Evolutionary conservation across 225 moss, liverwort and hornwort genomes (phyloP).

Genomic region (Straminergon stramineum): DNA sequence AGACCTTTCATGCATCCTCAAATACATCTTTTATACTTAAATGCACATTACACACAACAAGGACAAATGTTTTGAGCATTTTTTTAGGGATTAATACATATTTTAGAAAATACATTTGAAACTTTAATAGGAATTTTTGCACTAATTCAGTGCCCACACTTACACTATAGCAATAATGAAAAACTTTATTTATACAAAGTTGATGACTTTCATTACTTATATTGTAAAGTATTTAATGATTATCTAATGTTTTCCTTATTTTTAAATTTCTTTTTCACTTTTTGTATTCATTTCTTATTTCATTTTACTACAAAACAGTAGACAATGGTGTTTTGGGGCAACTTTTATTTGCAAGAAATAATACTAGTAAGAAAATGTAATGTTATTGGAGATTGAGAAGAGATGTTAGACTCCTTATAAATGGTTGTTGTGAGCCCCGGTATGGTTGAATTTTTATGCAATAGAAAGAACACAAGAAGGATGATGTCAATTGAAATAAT

Average conservation of each 20-base stretch:
- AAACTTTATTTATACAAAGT: neutral
- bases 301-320: neutral
- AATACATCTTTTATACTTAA: neutral
- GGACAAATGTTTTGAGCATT: neutral
- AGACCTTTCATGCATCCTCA: neutral
- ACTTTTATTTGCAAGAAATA: neutral
- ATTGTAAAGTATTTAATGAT: neutral
- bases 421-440: accelerated
- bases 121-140: neutral
- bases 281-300: neutral
- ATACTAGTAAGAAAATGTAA: neutral
- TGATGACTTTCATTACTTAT: neutral
- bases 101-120: neutral
- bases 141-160: neutral
- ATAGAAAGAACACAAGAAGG: too few species aligned
- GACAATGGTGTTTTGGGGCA: neutral
- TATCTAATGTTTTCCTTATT: accelerated
- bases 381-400: neutral
- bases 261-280: neutral
- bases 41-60: neutral
- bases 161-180: neutral
- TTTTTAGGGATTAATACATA: neutral
- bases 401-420: neutral
- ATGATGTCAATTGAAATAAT: neutral
- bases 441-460: neutral